A percentile compares a stretch with the other conserved stretches of the same genome.
These are phyloP conservation scores for Simplicillium aogashimaense DNA, from an alignment of 2,329 filamentous ascomycete genomes.

Conservation along the genomic window DNA sequence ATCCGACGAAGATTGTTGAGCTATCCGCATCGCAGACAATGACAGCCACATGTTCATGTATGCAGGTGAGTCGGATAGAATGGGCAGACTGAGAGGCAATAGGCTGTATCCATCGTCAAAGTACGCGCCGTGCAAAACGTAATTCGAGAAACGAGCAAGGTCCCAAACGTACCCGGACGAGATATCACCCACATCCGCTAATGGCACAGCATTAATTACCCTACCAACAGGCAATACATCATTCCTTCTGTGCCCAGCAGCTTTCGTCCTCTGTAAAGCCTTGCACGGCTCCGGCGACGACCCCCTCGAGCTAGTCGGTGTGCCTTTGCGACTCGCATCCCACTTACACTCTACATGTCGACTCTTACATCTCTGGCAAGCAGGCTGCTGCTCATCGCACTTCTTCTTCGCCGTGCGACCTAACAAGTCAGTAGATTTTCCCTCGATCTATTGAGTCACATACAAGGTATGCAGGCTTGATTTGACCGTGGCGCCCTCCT, in stretches of 20 bases:
- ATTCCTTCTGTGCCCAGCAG: neutral
- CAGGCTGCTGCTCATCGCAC: neutral
- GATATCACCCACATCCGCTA: too few species aligned
- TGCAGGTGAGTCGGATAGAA: neutral
- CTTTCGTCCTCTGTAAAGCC: neutral
- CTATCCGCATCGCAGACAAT: neutral
- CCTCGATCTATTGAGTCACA: neutral
- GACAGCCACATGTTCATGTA: neutral
- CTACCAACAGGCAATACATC: too few species aligned
- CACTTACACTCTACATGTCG: neutral
- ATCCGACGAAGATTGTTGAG: neutral
- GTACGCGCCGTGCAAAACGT: neutral
- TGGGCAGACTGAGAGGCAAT: neutral
- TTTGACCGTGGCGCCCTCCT: neutral
- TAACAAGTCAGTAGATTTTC: neutral
- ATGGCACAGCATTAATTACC: too few species aligned
- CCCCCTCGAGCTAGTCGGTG: too few species aligned
- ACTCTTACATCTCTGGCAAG: neutral
- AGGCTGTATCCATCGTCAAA: slow-evolving; percentile 1
- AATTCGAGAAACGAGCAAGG: neutral
- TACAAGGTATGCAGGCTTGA: neutral
- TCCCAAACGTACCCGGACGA: neutral
- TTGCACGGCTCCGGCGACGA: too few species aligned
- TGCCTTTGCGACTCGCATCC: neutral
- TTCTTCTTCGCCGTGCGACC: slow-evolving; percentile 1